phyloP scores from a whole-genome alignment of 305 asterid species.

The Striga hermonthica region DNA sequence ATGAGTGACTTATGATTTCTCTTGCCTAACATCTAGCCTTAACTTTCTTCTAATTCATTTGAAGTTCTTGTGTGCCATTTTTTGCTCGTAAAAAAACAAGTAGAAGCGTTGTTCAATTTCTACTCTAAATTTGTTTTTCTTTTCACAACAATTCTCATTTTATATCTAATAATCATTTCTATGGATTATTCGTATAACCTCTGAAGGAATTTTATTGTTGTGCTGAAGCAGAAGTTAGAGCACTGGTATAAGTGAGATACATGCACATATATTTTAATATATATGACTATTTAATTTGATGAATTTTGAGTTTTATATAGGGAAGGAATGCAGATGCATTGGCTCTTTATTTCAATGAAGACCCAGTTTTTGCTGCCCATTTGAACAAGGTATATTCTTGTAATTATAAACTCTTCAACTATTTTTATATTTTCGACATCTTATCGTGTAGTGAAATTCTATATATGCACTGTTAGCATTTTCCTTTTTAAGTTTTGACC shows the following conservation, averaged over 20 bases:
- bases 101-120: not conserved
- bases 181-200: conserved; percentile 39
- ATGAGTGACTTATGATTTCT: too few relatives aligned
- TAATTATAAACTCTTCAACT: not conserved
- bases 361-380: conserved; percentile 79
- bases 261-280: not conserved
- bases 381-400: conserved; percentile 69
- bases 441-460: too few relatives aligned
- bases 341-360: conserved; percentile 81
- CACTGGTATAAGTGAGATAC: conserved; percentile 45
- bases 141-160: not conserved
- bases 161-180: conserved; percentile 24
- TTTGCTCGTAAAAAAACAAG: too few relatives aligned
- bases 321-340: conserved; percentile 84
- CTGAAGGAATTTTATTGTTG: conserved; percentile 59
- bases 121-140: not conserved
- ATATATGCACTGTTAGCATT: too few relatives aligned
- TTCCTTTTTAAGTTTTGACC: not conserved
- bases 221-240: conserved; percentile 73
- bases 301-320: conserved; percentile 38
- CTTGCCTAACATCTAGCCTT: too few relatives aligned
- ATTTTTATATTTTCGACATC: too few relatives aligned
- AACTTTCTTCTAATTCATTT: not conserved
- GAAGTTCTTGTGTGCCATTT: not conserved
- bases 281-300: conserved; percentile 21